Evolutionary conservation across 106 monocot genomes (phyloP).

Genomic region (Dendrobium catenatum): DNA sequence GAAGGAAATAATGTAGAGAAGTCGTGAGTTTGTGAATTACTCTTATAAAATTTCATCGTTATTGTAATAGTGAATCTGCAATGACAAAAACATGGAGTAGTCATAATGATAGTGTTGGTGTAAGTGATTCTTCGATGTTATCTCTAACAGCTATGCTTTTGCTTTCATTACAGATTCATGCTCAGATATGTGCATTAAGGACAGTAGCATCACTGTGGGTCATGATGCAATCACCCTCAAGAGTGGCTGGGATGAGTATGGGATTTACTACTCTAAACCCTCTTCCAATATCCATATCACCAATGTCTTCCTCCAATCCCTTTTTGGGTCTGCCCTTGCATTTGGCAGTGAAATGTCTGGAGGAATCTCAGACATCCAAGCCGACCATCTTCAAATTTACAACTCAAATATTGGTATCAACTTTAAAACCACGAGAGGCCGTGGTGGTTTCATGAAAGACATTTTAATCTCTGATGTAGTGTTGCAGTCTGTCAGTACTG

Average conservation of each 20-base stretch:
- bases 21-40: too few species aligned
- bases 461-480: conserved; percentile 44
- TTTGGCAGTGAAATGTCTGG: conserved; percentile 97
- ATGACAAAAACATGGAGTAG: too few species aligned
- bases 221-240: conserved; percentile 74
- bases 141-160: background rate
- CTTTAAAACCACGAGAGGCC: conserved; percentile 61
- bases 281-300: conserved; percentile 49
- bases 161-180: conserved; percentile 44
- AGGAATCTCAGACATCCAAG: conserved; percentile 58
- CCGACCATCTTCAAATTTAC: conserved; percentile 31
- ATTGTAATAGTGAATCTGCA: too few species aligned
- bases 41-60: too few species aligned
- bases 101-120: too few species aligned
- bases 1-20: too few species aligned
- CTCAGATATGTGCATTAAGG: conserved; percentile 62
- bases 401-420: conserved; percentile 51
- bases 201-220: conserved; percentile 47
- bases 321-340: conserved; percentile 58
- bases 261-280: conserved; percentile 52
- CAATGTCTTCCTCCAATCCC: conserved; percentile 31
- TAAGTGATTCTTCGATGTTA: background rate
- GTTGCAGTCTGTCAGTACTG: conserved; percentile 47
- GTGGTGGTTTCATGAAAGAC: conserved; percentile 62
- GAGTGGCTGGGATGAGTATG: conserved; percentile 90